These are phyloP conservation scores for Erodium texanum DNA, from an alignment of 441 rosid genomes.

Conservation along the genomic window DNA sequence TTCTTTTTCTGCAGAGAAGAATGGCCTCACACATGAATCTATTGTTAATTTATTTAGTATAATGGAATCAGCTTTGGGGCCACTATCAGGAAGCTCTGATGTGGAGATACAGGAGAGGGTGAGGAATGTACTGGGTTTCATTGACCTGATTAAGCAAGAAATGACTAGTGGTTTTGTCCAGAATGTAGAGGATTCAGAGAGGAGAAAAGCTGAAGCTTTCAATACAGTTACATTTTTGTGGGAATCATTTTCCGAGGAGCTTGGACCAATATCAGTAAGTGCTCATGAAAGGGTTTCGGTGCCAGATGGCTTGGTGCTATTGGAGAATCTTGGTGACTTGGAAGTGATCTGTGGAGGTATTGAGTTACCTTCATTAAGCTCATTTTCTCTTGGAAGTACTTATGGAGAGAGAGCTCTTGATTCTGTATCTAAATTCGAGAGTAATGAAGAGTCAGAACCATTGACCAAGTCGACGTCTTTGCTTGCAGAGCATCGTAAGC, in stretches of 20 bases:
- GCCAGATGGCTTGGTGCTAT: conserved; percentile 53
- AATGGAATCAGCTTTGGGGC: conserved; percentile 42
- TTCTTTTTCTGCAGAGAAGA: conserved; percentile 23
- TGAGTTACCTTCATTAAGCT: conserved; percentile 30
- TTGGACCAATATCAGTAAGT: conserved; percentile 54
- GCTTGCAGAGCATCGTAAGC: conserved; percentile 78
- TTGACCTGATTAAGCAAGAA: conserved; percentile 46
- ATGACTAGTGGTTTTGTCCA: conserved; percentile 18
- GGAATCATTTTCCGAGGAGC: conserved; percentile 65
- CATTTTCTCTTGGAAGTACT: conserved; percentile 32
- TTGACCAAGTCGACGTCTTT: conserved; percentile 44
- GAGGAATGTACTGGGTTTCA: conserved; percentile 52
- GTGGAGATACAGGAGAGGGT: conserved; percentile 82
- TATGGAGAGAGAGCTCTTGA: conserved; percentile 33
- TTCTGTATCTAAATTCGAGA: conserved; percentile 19
- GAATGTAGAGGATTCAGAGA: conserved; percentile 20
- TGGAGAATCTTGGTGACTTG: conserved; percentile 56
- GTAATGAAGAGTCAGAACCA: conserved; percentile 43
- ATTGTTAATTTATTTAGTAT: conserved; percentile 39
- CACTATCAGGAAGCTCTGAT: conserved; percentile 46
- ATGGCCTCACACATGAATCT: conserved; percentile 34
- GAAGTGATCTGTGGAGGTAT: conserved; percentile 46
- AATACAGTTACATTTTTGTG: conserved; percentile 34
- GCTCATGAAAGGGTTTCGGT: conserved; percentile 58
- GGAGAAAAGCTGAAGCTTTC: conserved; percentile 30